Conservation (phyloP, 306 rosid genomes). For the Mimosa pudica region DNA sequence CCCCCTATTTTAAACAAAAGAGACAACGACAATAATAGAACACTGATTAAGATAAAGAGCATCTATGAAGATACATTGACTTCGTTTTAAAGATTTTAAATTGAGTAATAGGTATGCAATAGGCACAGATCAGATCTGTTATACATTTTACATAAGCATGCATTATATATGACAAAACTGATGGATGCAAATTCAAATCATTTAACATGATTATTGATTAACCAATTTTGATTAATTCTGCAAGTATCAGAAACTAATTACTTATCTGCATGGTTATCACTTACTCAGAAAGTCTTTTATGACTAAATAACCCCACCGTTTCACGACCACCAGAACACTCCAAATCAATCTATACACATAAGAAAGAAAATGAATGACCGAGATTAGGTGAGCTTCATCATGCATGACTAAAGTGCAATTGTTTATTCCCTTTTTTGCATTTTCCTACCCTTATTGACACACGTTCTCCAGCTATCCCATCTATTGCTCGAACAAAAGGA, state of each 20-base stretch:
- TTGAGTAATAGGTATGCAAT: not conserved
- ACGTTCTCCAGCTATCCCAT: constrained; percentile 85
- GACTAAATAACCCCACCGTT: constrained; percentile 78
- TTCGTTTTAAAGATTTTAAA: not conserved
- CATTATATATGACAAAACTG: not conserved
- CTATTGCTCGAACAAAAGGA: constrained; percentile 80
- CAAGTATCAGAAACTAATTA: constrained; percentile 12
- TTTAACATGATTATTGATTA: constrained; percentile 6
- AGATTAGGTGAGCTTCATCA: constrained; percentile 2
- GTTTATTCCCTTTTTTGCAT: constrained; percentile 5
- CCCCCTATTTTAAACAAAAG: too few species aligned
- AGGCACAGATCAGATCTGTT: not conserved
- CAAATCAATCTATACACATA: constrained; percentile 70
- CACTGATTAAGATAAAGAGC: not conserved
- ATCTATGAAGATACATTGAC: not conserved
- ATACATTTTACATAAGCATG: not conserved
- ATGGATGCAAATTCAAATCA: constrained; percentile 9
- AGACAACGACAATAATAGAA: not conserved
- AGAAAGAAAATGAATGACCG: not conserved
- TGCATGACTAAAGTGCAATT: constrained; percentile 13
- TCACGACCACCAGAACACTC: constrained; percentile 80
- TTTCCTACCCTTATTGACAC: constrained; percentile 87
- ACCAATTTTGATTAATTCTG: not conserved
- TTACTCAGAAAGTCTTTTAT: constrained; percentile 73
- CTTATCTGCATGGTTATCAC: constrained; percentile 17